A percentile compares a stretch with the other conserved stretches of the same genome.
Evolutionary conservation across 805 yeast species (phyloP).

Genomic region (Starmerella scarabaei): DNA sequence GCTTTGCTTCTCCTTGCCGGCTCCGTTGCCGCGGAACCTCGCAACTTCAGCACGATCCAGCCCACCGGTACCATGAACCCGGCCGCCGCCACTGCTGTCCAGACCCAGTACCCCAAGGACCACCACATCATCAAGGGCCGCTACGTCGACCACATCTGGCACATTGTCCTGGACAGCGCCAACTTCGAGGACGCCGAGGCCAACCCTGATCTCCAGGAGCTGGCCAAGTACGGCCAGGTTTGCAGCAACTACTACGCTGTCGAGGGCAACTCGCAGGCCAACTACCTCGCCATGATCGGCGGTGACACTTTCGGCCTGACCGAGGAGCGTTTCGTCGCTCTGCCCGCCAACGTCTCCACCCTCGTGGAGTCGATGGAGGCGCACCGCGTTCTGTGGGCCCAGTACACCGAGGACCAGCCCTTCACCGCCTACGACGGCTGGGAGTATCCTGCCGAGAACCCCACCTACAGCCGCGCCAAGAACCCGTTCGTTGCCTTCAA

Average conservation of each 20-base stretch:
- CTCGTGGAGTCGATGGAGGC: slow-evolving; percentile 38
- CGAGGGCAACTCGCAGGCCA: slow-evolving; percentile 44
- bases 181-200: slow-evolving; percentile 39
- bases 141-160: slow-evolving; percentile 24
- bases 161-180: slow-evolving; percentile 42
- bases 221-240: slow-evolving; percentile 34
- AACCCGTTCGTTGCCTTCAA: slow-evolving; percentile 37
- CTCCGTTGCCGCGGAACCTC: slow-evolving; percentile 20
- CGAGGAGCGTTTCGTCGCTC: slow-evolving; percentile 34
- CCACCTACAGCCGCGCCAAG: slow-evolving; percentile 41
- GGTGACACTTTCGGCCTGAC: slow-evolving; percentile 41
- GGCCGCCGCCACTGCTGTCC: slow-evolving; percentile 24
- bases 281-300: slow-evolving; percentile 37
- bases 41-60: slow-evolving; percentile 22
- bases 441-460: slow-evolving; percentile 32
- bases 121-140: slow-evolving; percentile 25
- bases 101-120: slow-evolving; percentile 24
- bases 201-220: slow-evolving; percentile 33
- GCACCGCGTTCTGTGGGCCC: slow-evolving; percentile 39
- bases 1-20: slow-evolving; percentile 19
- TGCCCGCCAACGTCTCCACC: slow-evolving; percentile 37
- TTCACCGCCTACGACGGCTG: slow-evolving; percentile 41
- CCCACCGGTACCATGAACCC: slow-evolving; percentile 24
- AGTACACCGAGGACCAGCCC: slow-evolving; percentile 42
- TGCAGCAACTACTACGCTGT: slow-evolving; percentile 41